Evolutionary conservation across 1,139 yeast genomes (phyloP).

Genomic region (Taiozyma onychis): DNA sequence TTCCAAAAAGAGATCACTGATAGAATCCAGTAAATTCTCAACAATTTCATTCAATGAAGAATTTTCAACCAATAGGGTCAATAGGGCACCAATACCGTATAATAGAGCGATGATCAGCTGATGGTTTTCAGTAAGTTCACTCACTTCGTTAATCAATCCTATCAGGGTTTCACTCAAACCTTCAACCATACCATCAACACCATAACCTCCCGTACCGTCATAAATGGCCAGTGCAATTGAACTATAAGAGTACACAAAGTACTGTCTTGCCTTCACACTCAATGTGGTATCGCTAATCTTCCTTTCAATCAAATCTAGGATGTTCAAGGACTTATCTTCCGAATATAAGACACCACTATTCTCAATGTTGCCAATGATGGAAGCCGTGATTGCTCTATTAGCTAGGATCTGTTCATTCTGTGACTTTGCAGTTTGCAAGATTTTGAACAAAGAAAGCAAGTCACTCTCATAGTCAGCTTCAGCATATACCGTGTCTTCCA

Average conservation of each 20-base stretch:
- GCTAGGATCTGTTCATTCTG: slow-evolving; percentile 15
- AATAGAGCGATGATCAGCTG: slow-evolving; percentile 13
- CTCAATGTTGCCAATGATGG: slow-evolving; percentile 19
- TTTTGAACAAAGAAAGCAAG: slow-evolving; percentile 6
- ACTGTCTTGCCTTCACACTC: slow-evolving; percentile 12
- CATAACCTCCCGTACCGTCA: slow-evolving; percentile 23
- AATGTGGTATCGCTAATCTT: slow-evolving; percentile 14
- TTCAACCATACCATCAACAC: slow-evolving; percentile 17
- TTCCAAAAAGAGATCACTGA: slow-evolving; percentile 33
- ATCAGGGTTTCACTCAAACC: slow-evolving; percentile 14
- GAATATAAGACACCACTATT: slow-evolving; percentile 17
- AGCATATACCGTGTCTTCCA: slow-evolving; percentile 5
- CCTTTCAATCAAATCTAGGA: slow-evolving; percentile 12
- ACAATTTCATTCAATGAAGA: slow-evolving; percentile 38
- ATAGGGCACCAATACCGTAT: slow-evolving; percentile 41
- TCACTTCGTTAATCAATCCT: slow-evolving; percentile 6
- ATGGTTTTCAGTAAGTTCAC: slow-evolving; percentile 6
- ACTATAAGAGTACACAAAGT: slow-evolving; percentile 19
- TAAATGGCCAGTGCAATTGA: slow-evolving; percentile 16
- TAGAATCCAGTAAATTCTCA: slow-evolving; percentile 28
- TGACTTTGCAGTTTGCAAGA: slow-evolving; percentile 6
- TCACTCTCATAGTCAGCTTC: slow-evolving; percentile 13
- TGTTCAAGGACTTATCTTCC: slow-evolving; percentile 13
- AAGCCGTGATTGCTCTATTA: slow-evolving; percentile 16
- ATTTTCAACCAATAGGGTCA: slow-evolving; percentile 39